Conservation (phyloP, 495 filamentous ascomycete species). For the Lentithecium fluviatile region DNA sequence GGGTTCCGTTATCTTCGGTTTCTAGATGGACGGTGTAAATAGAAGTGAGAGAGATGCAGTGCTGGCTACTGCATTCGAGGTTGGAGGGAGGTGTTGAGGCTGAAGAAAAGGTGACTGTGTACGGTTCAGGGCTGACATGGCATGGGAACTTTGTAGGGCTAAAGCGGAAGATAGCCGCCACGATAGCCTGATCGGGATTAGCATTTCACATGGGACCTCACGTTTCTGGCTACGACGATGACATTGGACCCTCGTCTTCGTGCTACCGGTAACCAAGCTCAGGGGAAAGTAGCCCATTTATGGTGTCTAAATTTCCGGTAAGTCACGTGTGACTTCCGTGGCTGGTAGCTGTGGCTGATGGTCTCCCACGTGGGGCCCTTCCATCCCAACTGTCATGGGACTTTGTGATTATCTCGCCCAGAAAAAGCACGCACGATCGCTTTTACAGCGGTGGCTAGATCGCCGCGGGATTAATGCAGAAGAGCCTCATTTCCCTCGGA, state of each 20-base stretch:
- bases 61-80: background rate
- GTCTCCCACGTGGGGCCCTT: background rate
- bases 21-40: background rate
- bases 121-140: background rate
- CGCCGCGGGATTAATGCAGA: background rate
- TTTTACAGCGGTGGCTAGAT: background rate
- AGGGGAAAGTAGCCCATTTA: no score
- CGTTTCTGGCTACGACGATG: slow-evolving; percentile 3
- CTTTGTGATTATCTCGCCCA: background rate
- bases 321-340: no score
- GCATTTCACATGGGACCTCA: background rate
- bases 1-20: background rate
- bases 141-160: background rate
- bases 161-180: background rate
- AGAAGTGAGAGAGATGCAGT: background rate
- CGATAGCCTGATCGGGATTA: background rate
- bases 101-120: background rate
- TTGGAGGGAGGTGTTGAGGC: background rate
- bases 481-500: background rate
- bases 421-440: background rate
- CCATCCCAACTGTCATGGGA: background rate
- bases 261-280: no score
- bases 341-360: no score
- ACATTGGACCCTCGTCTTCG: slow-evolving; percentile 5
- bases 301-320: no score